Percentiles rank a stretch among this genome's conserved stretches.
Conservation (phyloP, 352 stramenopile genomes). For the Albugo candida region DNA sequence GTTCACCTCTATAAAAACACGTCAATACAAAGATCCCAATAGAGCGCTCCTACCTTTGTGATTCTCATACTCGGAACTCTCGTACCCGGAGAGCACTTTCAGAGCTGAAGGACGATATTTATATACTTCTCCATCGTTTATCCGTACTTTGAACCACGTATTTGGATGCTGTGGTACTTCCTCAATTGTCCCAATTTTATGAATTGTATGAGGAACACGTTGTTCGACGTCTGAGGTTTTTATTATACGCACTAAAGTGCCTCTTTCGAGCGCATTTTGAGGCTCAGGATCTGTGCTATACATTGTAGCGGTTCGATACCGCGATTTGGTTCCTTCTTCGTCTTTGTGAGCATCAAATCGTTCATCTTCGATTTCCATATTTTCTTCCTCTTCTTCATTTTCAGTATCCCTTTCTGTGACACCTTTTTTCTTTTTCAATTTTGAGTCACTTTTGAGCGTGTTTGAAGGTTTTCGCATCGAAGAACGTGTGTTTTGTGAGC, state of each 20-base stretch:
- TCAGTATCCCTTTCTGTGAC: neutral
- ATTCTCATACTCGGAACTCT: no score
- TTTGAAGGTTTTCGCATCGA: no score
- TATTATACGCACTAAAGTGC: slow-evolving; percentile 43
- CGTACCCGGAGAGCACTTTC: slow-evolving; percentile 15
- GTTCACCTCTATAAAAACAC: no score
- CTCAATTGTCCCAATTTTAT: slow-evolving; percentile 65
- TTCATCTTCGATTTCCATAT: neutral
- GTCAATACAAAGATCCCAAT: no score
- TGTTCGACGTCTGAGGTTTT: slow-evolving; percentile 66
- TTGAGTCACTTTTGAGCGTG: no score
- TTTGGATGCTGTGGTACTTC: slow-evolving; percentile 68
- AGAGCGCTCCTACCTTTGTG: no score
- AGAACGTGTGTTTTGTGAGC: no score
- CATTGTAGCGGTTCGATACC: no score
- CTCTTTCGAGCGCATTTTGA: slow-evolving; percentile 14
- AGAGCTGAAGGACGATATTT: slow-evolving; percentile 70
- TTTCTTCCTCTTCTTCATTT: slow-evolving; percentile 29
- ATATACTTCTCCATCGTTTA: slow-evolving; percentile 69
- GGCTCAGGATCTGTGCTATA: no score
- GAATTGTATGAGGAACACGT: slow-evolving; percentile 55
- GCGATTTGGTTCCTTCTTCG: no score
- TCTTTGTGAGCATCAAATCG: no score
- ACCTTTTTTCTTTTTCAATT: no score
- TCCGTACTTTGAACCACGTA: slow-evolving; percentile 74